Base-by-base conservation (phyloP, 2,329 filamentous ascomycete species). In the Calonectria leucothoes region DNA sequence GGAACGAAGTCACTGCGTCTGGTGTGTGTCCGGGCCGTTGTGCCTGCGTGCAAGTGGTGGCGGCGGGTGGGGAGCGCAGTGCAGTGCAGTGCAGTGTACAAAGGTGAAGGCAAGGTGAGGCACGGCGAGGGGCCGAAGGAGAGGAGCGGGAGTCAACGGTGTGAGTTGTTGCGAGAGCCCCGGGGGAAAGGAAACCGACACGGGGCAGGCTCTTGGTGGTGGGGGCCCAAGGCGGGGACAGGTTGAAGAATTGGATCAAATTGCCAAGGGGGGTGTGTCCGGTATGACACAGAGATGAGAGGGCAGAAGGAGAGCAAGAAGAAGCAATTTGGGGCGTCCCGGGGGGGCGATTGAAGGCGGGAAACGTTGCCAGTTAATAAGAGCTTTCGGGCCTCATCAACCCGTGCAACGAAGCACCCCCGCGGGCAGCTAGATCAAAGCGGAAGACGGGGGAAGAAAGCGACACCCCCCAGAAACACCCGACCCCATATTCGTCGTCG, bases 131-230 rank as follows among this genome's bases (percentile, higher is more conserved):
- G 39, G 66, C 33, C 29, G 57, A 61, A 73, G 31, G 37, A 48
- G 64, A 63, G 63, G 66, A 33, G 55, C 55, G 71, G 48, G 52
- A 66, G 66, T 73, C 72, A 65, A 71, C 59, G 29, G 77, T 75
- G 70, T 37, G 75, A 76, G 76, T 64, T 73, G 77, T 64, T 76
- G 77, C 73, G 64, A 70, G 64, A 70, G 57, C 45, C 55, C 76
- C 78, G 78, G 78, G 73, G 76, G 59, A 79, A 79, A 69, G 77
- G 78, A 79, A 79, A 55, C 76, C 69, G 73, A 73, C 75, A 75
- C 45, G 68, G 74, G 68, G 70, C 75, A 74, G 69, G 73, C 74
- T 75, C 65, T 55, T 69, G 69, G 72, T 70, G 52, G 68, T 63
- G 74, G 71, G 55, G 64, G 71, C 51, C 37, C 76, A 77, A 77